A percentile compares a stretch with the other conserved stretches of the same genome.
Evolutionary conservation across 257 asterid genomes (phyloP).

Genomic region (Henckelia pumila): DNA sequence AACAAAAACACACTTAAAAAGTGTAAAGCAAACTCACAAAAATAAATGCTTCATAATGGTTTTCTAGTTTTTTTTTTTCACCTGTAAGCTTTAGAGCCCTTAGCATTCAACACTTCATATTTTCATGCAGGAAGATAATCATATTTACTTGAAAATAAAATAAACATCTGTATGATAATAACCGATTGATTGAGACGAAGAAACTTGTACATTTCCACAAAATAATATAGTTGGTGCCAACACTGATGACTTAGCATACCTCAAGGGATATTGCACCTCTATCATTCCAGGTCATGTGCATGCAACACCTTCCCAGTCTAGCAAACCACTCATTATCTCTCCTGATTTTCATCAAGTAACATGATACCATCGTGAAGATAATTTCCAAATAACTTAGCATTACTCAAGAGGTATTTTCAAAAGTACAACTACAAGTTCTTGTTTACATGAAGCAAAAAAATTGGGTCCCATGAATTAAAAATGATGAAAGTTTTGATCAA

Average conservation of each 20-base stretch:
- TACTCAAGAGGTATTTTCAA: too few relatives aligned
- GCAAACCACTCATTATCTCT: constrained; percentile 93
- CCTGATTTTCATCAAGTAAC: constrained; percentile 38
- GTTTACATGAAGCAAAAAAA: too few relatives aligned
- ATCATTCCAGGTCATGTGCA: constrained; percentile 93
- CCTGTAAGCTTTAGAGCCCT: neutral
- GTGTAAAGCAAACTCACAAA: neutral
- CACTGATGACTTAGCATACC: constrained; percentile 36
- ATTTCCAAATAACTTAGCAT: neutral
- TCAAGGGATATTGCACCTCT: constrained; percentile 95
- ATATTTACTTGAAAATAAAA: neutral
- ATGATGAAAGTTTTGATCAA: neutral
- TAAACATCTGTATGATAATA: neutral
- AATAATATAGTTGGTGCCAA: neutral
- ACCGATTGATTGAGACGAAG: constrained; percentile 9
- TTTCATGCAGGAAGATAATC: constrained; percentile 10
- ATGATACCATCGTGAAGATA: constrained; percentile 9
- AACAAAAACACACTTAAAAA: neutral
- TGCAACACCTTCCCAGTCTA: constrained; percentile 74
- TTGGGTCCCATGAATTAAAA: neutral
- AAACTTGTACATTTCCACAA: neutral
- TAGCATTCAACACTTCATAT: neutral
- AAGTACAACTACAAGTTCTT: too few relatives aligned
- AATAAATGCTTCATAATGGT: neutral
- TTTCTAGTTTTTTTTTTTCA: neutral